Conservation (phyloP, 345 rosid genomes). For the Camelina hispida region DNA sequence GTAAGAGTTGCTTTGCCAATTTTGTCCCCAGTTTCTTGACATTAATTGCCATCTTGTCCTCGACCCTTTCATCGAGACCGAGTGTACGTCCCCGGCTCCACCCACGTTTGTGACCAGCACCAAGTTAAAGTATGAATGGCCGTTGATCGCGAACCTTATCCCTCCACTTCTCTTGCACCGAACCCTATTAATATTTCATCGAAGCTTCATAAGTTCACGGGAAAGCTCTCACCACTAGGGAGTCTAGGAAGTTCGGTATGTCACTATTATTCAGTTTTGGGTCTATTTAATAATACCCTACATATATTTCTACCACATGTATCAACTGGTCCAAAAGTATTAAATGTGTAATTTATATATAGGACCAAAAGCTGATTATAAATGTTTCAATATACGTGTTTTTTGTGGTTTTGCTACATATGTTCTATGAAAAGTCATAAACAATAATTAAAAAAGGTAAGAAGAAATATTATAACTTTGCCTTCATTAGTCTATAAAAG, state of each 20-base stretch:
- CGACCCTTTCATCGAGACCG: slow-evolving; percentile 70
- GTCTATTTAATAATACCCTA: slow-evolving; percentile 16
- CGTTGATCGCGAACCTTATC: slow-evolving; percentile 73
- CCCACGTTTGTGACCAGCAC: slow-evolving; percentile 77
- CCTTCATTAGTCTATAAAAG: neutral
- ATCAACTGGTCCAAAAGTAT: slow-evolving; percentile 32
- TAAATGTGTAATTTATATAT: slow-evolving; percentile 33
- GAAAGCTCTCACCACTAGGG: slow-evolving; percentile 5
- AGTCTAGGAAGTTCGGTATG: neutral
- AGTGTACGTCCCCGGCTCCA: slow-evolving; percentile 73
- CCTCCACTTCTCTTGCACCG: slow-evolving; percentile 74
- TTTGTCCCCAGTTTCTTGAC: slow-evolving; percentile 91
- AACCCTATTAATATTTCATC: slow-evolving; percentile 46
- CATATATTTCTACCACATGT: slow-evolving; percentile 31
- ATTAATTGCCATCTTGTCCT: slow-evolving; percentile 66
- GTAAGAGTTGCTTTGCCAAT: slow-evolving; percentile 85
- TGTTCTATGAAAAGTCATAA: slow-evolving; percentile 4
- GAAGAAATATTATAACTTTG: neutral
- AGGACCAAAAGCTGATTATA: slow-evolving; percentile 13
- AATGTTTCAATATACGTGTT: neutral
- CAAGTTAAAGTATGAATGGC: slow-evolving; percentile 80
- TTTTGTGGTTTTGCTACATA: neutral
- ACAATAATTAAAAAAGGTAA: neutral
- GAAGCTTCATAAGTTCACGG: neutral
- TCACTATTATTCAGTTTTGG: slow-evolving; percentile 6